Percentiles rank a stretch among this genome's conserved stretches.
Conservation (phyloP, 441 rosid genomes). For the Capsella rubella region DNA sequence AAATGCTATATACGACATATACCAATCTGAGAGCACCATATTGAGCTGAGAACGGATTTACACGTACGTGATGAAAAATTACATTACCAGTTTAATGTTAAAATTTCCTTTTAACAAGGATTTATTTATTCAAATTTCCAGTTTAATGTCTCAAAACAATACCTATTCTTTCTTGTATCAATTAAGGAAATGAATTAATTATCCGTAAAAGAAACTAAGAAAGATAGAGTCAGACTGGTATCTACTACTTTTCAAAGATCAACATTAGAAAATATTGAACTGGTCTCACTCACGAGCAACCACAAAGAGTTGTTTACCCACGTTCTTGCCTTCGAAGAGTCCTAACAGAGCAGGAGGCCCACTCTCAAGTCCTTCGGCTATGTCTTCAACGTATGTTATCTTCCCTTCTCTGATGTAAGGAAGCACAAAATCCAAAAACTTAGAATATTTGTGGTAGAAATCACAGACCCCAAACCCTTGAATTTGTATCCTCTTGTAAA, state of each 20-base stretch:
- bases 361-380: conserved; percentile 37
- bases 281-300: conserved; percentile 32
- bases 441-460: conserved; percentile 28
- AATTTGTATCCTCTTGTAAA: conserved; percentile 35
- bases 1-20: too few relatives aligned
- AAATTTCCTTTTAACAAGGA: not conserved
- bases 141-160: not conserved
- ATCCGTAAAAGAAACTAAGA: not conserved
- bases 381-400: conserved; percentile 39
- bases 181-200: too few relatives aligned
- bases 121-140: not conserved
- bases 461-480: conserved; percentile 36
- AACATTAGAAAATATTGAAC: not conserved
- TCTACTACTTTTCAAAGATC: not conserved
- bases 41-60: too few relatives aligned
- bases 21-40: too few relatives aligned
- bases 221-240: not conserved
- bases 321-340: conserved; percentile 39
- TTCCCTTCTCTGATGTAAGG: conserved; percentile 31
- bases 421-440: conserved; percentile 45
- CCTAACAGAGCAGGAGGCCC: conserved; percentile 42
- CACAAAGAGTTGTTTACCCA: conserved; percentile 35
- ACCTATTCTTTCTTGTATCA: not conserved
- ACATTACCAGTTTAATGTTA: too few relatives aligned
- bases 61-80: too few relatives aligned